A percentile compares a stretch with the other conserved stretches of the same genome.
phyloP scores from a whole-genome alignment of 352 stramenopile genomes.

The Phytophthora pini region DNA sequence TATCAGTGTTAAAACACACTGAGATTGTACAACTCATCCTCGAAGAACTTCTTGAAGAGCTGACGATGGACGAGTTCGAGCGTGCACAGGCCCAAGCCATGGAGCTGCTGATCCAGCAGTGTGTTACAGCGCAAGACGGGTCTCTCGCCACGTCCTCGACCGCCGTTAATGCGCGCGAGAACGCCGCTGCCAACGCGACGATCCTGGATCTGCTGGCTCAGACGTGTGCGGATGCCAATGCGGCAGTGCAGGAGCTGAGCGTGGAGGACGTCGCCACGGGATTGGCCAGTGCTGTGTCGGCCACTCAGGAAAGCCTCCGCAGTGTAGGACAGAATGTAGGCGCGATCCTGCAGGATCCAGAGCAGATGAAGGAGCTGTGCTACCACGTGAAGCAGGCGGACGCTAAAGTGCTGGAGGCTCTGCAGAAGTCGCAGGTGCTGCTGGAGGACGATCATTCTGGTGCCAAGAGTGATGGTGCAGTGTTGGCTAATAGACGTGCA shows the following conservation, averaged over 20 bases:
- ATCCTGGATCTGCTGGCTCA: constrained; percentile 75
- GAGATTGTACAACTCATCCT: no score
- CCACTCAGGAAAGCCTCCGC: constrained; percentile 73
- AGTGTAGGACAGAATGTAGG: constrained; percentile 59
- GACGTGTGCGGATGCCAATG: constrained; percentile 68
- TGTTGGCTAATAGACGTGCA: constrained; percentile 4
- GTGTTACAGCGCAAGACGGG: constrained; percentile 21
- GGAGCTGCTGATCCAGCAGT: constrained; percentile 68
- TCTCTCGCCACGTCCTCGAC: not conserved
- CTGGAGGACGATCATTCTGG: constrained; percentile 26
- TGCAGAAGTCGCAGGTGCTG: constrained; percentile 33
- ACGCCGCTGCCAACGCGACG: constrained; percentile 42
- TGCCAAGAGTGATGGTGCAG: constrained; percentile 3
- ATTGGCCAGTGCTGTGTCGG: constrained; percentile 60
- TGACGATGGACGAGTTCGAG: constrained; percentile 50
- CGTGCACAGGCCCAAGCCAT: constrained; percentile 58
- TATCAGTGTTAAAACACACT: no score
- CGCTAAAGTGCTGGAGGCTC: constrained; percentile 52
- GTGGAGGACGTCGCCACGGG: constrained; percentile 58
- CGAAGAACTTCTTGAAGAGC: no score
- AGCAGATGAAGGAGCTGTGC: constrained; percentile 65
- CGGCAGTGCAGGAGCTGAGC: constrained; percentile 54
- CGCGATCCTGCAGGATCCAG: constrained; percentile 66
- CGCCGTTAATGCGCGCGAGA: constrained; percentile 9
- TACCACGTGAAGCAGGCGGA: constrained; percentile 61